Conservation (phyloP, 2,329 filamentous ascomycete species). For the Microascus cirrosus region DNA sequence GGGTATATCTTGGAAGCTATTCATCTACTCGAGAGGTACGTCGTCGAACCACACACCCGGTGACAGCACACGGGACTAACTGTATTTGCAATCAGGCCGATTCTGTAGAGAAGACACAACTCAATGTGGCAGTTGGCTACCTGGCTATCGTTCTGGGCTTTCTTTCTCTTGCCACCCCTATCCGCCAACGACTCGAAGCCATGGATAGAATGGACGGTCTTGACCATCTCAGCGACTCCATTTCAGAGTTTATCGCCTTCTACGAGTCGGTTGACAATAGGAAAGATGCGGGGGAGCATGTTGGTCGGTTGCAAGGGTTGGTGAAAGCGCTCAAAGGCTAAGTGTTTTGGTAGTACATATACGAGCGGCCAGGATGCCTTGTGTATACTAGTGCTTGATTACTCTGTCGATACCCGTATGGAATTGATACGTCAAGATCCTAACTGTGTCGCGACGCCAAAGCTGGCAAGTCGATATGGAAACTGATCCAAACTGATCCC, state of each 20-base stretch:
- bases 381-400: constrained; percentile 1
- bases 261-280: constrained; percentile 37
- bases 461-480: too few species aligned
- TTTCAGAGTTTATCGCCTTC: constrained; percentile 42
- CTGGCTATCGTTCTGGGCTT: constrained; percentile 76
- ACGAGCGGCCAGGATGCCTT: background rate
- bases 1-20: constrained; percentile 57
- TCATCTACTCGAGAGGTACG: constrained; percentile 58
- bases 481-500: too few species aligned
- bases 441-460: too few species aligned
- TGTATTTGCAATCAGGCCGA: constrained; percentile 39
- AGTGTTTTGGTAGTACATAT: background rate
- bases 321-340: constrained; percentile 19
- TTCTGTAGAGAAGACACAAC: constrained; percentile 61
- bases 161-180: constrained; percentile 48
- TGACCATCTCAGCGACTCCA: constrained; percentile 34
- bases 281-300: constrained; percentile 18
- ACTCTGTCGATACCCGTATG: background rate
- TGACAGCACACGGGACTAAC: background rate
- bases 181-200: constrained; percentile 28
- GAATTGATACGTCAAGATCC: background rate
- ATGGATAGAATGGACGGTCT: constrained; percentile 31
- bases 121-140: constrained; percentile 79
- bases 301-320: constrained; percentile 19
- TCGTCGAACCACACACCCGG: constrained; percentile 5